Base-by-base conservation (phyloP, 768 basidiomycete species). In the Lanmaoa rubissima region DNA sequence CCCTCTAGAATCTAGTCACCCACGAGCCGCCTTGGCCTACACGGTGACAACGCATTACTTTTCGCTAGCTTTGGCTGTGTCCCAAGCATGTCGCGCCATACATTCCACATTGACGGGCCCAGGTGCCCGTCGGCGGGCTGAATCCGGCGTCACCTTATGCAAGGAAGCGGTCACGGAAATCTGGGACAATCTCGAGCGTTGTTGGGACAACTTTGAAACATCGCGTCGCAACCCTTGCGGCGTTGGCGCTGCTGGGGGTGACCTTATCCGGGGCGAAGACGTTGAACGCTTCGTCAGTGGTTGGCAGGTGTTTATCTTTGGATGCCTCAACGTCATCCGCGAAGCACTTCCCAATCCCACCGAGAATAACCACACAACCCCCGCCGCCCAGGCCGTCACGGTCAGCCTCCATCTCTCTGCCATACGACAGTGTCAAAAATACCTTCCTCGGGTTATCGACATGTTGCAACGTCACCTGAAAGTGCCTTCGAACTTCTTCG, bases 241-340 rank as follows among this genome's bases (percentile, higher is more conserved):
- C 47, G 72, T 79, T 36, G 78, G 79, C 43, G 62, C 69, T 17
- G 69, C 75, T 7, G 68, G 69, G 34, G 64, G 65, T 31, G 68
- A 62, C 31, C 54, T 72, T 26, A 58, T 81, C 34, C 76, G 79
- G 11, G 65, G 71, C 8, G 82, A 84, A 59, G 85, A 86, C 51
- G 71, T 82, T 35, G 79, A 83, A 52, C 73, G 86, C 55, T 94
- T 90, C 67, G 85, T 87, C 44, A 86, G 89, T 65, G 86, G 87
- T 35, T 96, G 94, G 93, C 88, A 91, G 81, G 87, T 93, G 53
- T 94, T 91, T 73, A 86, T 95, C 60, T 96, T 96, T 62, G 92
- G 95, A 72, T 92, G 90, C 69, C 81, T 94, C 69, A 94, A 94
- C 70, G 82, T 92, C 61, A 88, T 96, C 62, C 86, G 91, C 31